Percentiles rank a stretch among this genome's conserved stretches.
Evolutionary conservation across 345 rosid species (phyloP).

Genomic region (Arabidopsis suecica): DNA sequence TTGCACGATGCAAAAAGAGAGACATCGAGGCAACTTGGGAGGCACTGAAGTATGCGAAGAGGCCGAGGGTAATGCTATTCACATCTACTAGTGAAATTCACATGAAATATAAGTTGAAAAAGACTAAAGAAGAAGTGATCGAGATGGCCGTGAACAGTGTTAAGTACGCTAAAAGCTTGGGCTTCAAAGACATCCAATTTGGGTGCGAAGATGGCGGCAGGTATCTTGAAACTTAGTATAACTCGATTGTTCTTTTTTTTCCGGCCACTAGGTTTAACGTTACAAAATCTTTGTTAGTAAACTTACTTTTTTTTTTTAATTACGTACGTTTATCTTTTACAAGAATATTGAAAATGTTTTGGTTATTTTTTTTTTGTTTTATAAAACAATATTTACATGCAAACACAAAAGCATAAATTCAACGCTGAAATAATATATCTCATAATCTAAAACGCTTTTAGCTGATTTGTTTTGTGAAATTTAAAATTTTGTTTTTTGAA

Average conservation of each 20-base stretch:
- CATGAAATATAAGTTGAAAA: conserved; percentile 78
- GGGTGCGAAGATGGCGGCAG: conserved; percentile 97
- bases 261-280: neutral
- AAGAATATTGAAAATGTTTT: neutral
- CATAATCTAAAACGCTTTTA: neutral
- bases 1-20: conserved; percentile 70
- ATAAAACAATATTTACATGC: neutral
- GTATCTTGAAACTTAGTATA: conserved; percentile 33
- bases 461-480: neutral
- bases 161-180: conserved; percentile 68
- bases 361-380: neutral
- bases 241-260: neutral
- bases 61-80: conserved; percentile 72
- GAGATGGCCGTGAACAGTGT: conserved; percentile 74
- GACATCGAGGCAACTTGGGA: conserved; percentile 85
- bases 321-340: neutral
- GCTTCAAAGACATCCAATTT: conserved; percentile 78
- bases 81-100: conserved; percentile 89
- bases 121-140: conserved; percentile 70
- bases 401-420: neutral
- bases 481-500: neutral
- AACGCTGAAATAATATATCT: neutral
- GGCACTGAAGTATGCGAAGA: conserved; percentile 77
- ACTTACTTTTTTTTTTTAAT: neutral
- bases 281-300: neutral